These are phyloP conservation scores for Leccinum broughii DNA, from an alignment of 768 basidiomycete species.

Conservation along the genomic window DNA sequence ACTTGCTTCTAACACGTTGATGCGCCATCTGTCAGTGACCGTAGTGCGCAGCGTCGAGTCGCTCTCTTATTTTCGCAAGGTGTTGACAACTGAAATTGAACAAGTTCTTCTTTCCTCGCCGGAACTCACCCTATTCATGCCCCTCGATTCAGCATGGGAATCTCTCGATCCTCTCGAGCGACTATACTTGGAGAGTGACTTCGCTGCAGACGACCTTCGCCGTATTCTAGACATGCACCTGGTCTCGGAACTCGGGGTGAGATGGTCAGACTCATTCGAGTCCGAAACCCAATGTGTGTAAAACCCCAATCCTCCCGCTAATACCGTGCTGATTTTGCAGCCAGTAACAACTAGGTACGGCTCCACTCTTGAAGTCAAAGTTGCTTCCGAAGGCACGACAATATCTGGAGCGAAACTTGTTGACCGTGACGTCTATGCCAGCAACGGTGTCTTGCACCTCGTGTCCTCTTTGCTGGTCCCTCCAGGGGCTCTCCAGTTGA, in stretches of 20 bases:
- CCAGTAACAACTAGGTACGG: constrained; percentile 74
- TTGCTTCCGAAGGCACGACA: constrained; percentile 52
- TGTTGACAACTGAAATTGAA: constrained; percentile 63
- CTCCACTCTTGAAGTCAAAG: constrained; percentile 57
- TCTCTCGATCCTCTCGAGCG: constrained; percentile 73
- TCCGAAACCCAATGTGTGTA: constrained; percentile 54
- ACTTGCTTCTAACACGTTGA: constrained; percentile 3
- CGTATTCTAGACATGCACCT: constrained; percentile 81
- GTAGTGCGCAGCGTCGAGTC: constrained; percentile 59
- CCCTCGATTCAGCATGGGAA: constrained; percentile 84
- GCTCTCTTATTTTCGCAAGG: constrained; percentile 71
- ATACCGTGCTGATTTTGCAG: constrained; percentile 16
- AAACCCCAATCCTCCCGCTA: background rate
- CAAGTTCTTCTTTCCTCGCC: constrained; percentile 62
- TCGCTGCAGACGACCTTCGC: constrained; percentile 75
- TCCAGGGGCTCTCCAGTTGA: constrained; percentile 70
- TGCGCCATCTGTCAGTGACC: constrained; percentile 44
- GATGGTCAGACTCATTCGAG: constrained; percentile 65
- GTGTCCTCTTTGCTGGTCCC: constrained; percentile 83
- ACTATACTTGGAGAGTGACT: constrained; percentile 86
- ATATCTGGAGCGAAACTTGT: constrained; percentile 61
- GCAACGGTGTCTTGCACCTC: constrained; percentile 93
- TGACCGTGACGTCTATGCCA: constrained; percentile 85
- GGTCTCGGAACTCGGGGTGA: constrained; percentile 56
- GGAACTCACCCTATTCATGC: constrained; percentile 86